phyloP scores from a whole-genome alignment of 768 basidiomycete genomes.

The Floccularia luteovirens region DNA sequence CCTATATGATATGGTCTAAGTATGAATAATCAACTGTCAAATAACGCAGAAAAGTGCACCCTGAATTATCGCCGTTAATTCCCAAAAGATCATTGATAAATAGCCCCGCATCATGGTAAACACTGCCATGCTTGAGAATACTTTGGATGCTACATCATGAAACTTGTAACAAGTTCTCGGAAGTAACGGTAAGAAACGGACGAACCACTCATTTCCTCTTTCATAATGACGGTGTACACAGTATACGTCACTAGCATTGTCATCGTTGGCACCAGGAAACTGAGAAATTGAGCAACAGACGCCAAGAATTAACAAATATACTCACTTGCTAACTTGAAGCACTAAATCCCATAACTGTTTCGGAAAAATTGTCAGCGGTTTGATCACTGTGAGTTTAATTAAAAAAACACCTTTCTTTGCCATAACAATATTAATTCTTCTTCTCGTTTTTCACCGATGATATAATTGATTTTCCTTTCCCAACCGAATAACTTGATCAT shows the following conservation, averaged over 20 bases:
- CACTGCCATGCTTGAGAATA: slow-evolving; percentile 44
- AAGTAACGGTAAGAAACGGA: neutral
- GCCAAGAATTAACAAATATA: neutral
- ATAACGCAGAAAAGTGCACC: neutral
- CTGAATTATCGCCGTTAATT: slow-evolving; percentile 4
- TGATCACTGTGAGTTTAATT: neutral
- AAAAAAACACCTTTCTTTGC: slow-evolving; percentile 17
- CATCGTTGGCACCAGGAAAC: slow-evolving; percentile 50
- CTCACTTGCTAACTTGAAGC: neutral
- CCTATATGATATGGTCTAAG: too few species aligned
- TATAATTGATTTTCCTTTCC: slow-evolving; percentile 47
- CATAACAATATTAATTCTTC: slow-evolving; percentile 50
- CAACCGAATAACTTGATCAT: slow-evolving; percentile 72
- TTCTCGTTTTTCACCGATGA: slow-evolving; percentile 49
- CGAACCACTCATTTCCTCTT: slow-evolving; percentile 15
- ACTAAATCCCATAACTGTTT: neutral
- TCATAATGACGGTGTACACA: slow-evolving; percentile 37
- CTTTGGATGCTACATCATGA: slow-evolving; percentile 21
- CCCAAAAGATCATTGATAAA: slow-evolving; percentile 24
- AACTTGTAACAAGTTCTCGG: neutral
- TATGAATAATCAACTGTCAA: neutral
- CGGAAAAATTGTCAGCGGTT: neutral
- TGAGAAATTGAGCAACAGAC: slow-evolving; percentile 12
- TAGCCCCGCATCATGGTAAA: slow-evolving; percentile 53
- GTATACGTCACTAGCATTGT: slow-evolving; percentile 62